Percentiles rank a stretch among this genome's conserved stretches.
Conservation (phyloP, 2,329 filamentous ascomycete genomes). For the Cadophora sp. region DNA sequence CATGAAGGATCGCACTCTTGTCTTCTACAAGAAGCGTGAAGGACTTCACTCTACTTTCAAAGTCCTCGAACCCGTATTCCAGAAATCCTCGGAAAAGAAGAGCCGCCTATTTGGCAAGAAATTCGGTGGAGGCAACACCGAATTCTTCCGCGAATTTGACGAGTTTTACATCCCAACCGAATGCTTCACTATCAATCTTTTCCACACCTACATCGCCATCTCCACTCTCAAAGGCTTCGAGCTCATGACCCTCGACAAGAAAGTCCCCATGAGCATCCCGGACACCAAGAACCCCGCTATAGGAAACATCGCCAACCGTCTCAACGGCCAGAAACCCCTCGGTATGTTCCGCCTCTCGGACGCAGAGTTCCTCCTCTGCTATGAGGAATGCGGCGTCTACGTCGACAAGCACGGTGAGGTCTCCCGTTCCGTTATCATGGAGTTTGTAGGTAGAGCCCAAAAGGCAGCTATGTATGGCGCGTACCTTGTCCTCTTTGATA, state of each 20-base stretch:
- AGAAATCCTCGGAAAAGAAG: conserved; percentile 88
- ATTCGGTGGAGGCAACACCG: conserved; percentile 79
- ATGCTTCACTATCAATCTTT: conserved; percentile 93
- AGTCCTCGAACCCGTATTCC: conserved; percentile 93
- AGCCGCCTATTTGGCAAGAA: conserved; percentile 65
- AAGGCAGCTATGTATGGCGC: conserved; percentile 88
- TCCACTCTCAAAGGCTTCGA: conserved; percentile 92
- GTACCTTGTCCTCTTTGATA: conserved; percentile 92
- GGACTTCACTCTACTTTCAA: conserved; percentile 93
- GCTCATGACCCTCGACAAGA: conserved; percentile 95
- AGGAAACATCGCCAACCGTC: conserved; percentile 82
- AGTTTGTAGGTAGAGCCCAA: conserved; percentile 93
- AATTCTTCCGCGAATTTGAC: conserved; percentile 97
- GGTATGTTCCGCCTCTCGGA: conserved; percentile 97
- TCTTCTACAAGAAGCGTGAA: conserved; percentile 98
- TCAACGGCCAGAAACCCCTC: conserved; percentile 82
- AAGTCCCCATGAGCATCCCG: conserved; percentile 91
- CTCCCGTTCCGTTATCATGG: conserved; percentile 92
- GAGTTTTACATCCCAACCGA: conserved; percentile 98
- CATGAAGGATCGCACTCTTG: conserved; percentile 94
- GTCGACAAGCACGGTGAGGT: conserved; percentile 98
- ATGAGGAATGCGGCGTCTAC: conserved; percentile 96
- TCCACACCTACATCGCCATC: conserved; percentile 92
- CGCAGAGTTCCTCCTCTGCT: conserved; percentile 90
- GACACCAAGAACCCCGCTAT: conserved; percentile 82